Evolutionary conservation across 805 yeast species (phyloP).

Genomic region (Candida quercuum): DNA sequence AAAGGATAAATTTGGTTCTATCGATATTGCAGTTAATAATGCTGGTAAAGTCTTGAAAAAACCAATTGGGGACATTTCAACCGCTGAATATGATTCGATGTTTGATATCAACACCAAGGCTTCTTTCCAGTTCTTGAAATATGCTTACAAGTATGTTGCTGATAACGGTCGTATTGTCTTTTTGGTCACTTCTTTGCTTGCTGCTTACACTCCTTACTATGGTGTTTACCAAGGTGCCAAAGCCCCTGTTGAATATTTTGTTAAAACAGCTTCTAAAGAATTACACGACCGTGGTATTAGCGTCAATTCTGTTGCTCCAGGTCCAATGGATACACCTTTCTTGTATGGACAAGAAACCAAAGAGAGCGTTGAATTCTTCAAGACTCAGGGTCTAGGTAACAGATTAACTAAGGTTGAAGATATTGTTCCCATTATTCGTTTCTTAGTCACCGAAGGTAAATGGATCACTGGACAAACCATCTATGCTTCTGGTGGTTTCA

Average conservation of each 20-base stretch:
- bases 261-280: slow-evolving; percentile 52
- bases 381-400: slow-evolving; percentile 41
- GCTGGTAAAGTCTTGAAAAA: slow-evolving; percentile 66
- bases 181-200: slow-evolving; percentile 58
- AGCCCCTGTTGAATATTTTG: slow-evolving; percentile 48
- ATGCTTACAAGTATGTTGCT: slow-evolving; percentile 45
- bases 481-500: slow-evolving; percentile 60
- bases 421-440: slow-evolving; percentile 57
- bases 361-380: slow-evolving; percentile 48
- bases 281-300: slow-evolving; percentile 39
- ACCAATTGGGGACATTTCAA: slow-evolving; percentile 45
- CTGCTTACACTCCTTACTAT: slow-evolving; percentile 55
- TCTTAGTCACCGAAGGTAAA: slow-evolving; percentile 57
- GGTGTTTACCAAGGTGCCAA: slow-evolving; percentile 53
- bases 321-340: slow-evolving; percentile 65
- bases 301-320: slow-evolving; percentile 57
- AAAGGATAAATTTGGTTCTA: slow-evolving; percentile 37
- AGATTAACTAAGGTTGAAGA: slow-evolving; percentile 55
- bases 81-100: slow-evolving; percentile 52
- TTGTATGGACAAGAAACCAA: slow-evolving; percentile 55
- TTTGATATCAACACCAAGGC: slow-evolving; percentile 48
- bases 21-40: slow-evolving; percentile 63
- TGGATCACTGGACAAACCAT: slow-evolving; percentile 72
- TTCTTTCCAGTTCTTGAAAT: slow-evolving; percentile 57
- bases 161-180: slow-evolving; percentile 51